Conservation (phyloP, 176 grass and related monocot species). For the Triticum timopheevii region DNA sequence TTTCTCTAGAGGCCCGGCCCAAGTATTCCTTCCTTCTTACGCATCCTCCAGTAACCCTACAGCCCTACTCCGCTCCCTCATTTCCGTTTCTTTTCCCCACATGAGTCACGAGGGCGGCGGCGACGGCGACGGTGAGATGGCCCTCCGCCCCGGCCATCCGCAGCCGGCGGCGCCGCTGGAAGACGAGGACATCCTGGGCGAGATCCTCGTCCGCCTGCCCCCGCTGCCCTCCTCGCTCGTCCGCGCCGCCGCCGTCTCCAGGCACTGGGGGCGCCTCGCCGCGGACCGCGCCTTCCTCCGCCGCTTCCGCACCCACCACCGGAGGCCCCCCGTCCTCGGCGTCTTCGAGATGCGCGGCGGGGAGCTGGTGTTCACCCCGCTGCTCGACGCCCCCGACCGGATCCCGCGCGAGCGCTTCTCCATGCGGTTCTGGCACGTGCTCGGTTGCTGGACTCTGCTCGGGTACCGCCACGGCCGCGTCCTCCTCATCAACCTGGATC, state of each 20-base stretch:
- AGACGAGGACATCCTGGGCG: background rate
- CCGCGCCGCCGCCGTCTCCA: background rate
- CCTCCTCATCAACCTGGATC: background rate
- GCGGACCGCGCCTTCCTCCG: background rate
- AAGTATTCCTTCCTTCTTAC: no score
- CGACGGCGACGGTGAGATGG: background rate
- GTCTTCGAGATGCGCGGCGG: background rate
- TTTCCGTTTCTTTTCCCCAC: background rate
- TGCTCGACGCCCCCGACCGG: background rate
- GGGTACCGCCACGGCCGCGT: background rate
- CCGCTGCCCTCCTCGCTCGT: background rate
- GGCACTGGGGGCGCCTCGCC: background rate
- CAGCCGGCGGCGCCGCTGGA: background rate
- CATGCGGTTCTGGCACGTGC: background rate
- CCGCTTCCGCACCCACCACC: background rate
- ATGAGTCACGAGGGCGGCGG: background rate
- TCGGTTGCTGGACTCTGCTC: background rate
- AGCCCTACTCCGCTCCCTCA: no score
- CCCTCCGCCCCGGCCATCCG: background rate
- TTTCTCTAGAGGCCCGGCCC: no score
- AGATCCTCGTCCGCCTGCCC: background rate
- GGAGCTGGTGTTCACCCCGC: background rate
- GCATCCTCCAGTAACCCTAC: no score
- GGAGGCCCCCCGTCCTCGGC: background rate
- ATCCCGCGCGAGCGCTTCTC: background rate